phyloP scores from a whole-genome alignment of 805 yeast species.

The Candida insectorum region DNA sequence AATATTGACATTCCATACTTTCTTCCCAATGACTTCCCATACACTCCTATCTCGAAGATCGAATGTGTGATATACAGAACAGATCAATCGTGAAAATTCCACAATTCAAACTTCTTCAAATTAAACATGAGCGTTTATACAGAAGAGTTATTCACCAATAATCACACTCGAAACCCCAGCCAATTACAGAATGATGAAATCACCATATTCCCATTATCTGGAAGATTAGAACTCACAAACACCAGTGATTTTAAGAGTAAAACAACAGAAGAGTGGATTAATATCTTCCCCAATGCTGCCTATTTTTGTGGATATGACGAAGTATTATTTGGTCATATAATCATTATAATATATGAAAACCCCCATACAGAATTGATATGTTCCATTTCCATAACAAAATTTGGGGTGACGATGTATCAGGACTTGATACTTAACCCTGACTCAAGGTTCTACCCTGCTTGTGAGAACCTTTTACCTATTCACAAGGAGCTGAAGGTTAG shows the following conservation, averaged over 20 bases:
- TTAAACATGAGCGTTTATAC: no score
- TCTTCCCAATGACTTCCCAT: no score
- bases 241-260: constrained; percentile 9
- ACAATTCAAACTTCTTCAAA: no score
- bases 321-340: constrained; percentile 41
- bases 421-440: constrained; percentile 53
- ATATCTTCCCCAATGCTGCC: constrained; percentile 46
- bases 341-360: constrained; percentile 51
- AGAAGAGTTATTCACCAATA: no score
- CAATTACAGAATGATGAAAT: constrained; percentile 11
- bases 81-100: no score
- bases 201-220: constrained; percentile 22
- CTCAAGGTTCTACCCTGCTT: constrained; percentile 77
- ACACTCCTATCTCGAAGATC: no score
- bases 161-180: no score
- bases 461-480: constrained; percentile 57
- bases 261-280: constrained; percentile 29
- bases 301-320: constrained; percentile 57
- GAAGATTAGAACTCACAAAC: constrained; percentile 18
- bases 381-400: constrained; percentile 55
- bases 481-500: constrained; percentile 59
- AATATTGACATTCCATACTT: no score
- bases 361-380: constrained; percentile 44
- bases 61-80: no score
- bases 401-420: constrained; percentile 62